Conservation (phyloP, 352 stramenopile species). For the Globisporangium heterothallicum region DNA sequence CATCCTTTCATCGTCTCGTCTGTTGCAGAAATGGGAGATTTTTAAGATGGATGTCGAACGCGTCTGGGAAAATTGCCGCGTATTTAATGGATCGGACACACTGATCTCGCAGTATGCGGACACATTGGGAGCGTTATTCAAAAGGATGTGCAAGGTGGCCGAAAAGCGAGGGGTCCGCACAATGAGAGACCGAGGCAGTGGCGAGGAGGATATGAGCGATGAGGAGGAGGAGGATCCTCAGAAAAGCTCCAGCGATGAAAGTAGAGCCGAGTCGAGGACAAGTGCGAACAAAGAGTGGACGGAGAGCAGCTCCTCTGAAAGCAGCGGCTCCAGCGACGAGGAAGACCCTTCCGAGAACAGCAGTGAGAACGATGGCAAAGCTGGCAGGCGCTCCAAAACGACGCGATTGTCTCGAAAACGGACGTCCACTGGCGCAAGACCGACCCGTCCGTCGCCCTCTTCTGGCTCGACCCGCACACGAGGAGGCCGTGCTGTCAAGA, state of each 20-base stretch:
- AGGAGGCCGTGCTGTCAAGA: not conserved
- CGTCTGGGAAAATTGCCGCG: constrained; percentile 82
- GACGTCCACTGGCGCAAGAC: constrained; percentile 11
- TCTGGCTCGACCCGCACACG: constrained; percentile 8
- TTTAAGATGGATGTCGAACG: constrained; percentile 78
- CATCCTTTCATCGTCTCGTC: too few species aligned
- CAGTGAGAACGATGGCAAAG: constrained; percentile 22
- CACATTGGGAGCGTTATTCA: constrained; percentile 56
- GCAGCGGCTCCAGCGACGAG: constrained; percentile 51
- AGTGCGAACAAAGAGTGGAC: constrained; percentile 62
- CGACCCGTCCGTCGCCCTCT: constrained; percentile 11
- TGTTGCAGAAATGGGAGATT: constrained; percentile 54
- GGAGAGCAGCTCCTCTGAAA: constrained; percentile 58
- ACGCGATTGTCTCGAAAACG: constrained; percentile 18
- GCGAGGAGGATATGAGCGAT: constrained; percentile 6
- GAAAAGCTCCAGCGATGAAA: constrained; percentile 39
- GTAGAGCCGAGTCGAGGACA: constrained; percentile 31
- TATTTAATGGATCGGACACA: constrained; percentile 74
- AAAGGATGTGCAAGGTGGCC: constrained; percentile 49
- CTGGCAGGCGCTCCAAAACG: constrained; percentile 20
- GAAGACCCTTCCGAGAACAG: constrained; percentile 31
- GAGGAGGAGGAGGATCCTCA: constrained; percentile 25
- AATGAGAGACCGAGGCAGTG: constrained; percentile 29
- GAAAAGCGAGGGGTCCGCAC: constrained; percentile 46
- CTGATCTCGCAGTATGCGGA: constrained; percentile 76